Evolutionary conservation across 306 rosid genomes (phyloP), one percentile per base, ranked within the genome.

Genomic region (Lablab purpureus): DNA sequence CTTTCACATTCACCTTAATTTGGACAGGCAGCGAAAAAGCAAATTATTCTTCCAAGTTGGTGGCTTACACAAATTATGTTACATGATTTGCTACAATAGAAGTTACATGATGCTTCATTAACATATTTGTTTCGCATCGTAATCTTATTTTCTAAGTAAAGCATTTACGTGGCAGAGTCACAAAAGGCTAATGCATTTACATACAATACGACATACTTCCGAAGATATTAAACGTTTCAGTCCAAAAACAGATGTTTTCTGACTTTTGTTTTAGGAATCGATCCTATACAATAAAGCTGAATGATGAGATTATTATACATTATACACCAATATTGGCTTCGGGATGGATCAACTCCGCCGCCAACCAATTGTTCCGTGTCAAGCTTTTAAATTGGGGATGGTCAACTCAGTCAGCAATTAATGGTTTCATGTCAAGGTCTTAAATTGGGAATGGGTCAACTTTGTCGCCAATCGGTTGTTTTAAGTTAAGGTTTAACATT

Each of bases 1-100:
- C 21, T 28, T 46, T 67, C 22, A 43, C 23, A 46, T 68, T 10
- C 74, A 67, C 55, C 12, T 67, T 66, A 51, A 37, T 66, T 36
- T 51, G 65, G 55, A 27, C 36, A 65, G 68, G 81, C 68, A 78
- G 15, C 21, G 18, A 60, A 71, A 70, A 60, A 7, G 17, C 17
- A 47, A 9, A 49, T 32, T 43, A 46, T 3, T 68, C 58, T 23
- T 79, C 47, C 23, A 14, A 22, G 43, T 58, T 22, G 34, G 64
- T 70, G 70, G 63, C 77, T 40, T 13, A 70, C 43, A 3, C 49
- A 78, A 17, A 25, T 13, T 22, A 23, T 25, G 22, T 13, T 1
- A 15, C 6, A 27, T 27, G 47, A 55, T 55, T 21, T 37, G 43
- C 8, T 22, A 4, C 15, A 3, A 22, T 10, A 11, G 63, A 22